phyloP scores from a whole-genome alignment of 257 asterid genomes.

The Solanum bukasovii region DNA sequence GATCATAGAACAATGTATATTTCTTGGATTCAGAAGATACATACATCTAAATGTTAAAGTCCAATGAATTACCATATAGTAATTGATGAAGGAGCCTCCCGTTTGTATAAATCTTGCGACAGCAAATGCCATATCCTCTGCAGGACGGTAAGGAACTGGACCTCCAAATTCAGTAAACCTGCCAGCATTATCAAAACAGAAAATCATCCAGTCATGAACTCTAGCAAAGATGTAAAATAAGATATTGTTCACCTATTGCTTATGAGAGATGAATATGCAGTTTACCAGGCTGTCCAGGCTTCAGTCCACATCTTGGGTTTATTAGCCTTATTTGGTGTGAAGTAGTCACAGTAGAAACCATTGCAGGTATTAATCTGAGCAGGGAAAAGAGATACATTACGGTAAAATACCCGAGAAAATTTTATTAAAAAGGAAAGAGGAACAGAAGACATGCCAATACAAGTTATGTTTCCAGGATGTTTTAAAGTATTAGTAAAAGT shows the following conservation, averaged over 20 bases:
- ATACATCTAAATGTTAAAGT: not conserved
- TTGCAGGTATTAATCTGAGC: slow-evolving; percentile 91
- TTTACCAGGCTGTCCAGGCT: slow-evolving; percentile 96
- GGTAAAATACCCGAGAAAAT: not conserved
- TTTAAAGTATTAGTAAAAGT: not conserved
- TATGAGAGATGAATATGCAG: not conserved
- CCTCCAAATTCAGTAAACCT: slow-evolving; percentile 98
- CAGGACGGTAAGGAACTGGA: slow-evolving; percentile 91
- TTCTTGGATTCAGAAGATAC: not conserved
- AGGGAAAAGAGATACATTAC: not conserved
- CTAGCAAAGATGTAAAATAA: not conserved
- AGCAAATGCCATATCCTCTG: slow-evolving; percentile 90
- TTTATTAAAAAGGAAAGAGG: not conserved
- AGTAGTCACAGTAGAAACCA: slow-evolving; percentile 89
- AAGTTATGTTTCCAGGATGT: not conserved
- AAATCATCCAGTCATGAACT: not conserved
- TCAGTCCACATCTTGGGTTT: slow-evolving; percentile 98
- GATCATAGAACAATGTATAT: not conserved
- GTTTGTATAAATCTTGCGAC: slow-evolving; percentile 83
- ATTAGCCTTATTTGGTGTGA: slow-evolving; percentile 79
- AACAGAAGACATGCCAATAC: not conserved
- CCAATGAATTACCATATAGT: slow-evolving; percentile 61
- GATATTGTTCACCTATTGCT: not conserved
- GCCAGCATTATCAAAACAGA: not conserved
- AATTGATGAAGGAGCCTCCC: slow-evolving; percentile 84